A percentile compares a stretch with the other conserved stretches of the same genome.
Evolutionary conservation across 495 filamentous ascomycete genomes (phyloP).

Genomic region (Tuber aestivum): DNA sequence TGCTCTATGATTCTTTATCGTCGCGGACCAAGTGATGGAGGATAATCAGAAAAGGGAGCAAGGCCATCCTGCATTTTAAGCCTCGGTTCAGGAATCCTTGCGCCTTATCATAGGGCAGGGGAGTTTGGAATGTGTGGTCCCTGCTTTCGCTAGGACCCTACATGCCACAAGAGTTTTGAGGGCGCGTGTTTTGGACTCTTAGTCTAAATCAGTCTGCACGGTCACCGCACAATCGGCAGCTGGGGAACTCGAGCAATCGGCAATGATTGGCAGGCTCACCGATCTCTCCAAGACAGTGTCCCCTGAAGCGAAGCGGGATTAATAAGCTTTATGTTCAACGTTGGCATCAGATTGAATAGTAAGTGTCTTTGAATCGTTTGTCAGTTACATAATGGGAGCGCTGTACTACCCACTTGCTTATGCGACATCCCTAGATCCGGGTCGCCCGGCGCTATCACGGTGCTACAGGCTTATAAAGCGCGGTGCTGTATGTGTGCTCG

Average conservation of each 20-base stretch:
- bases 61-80: not conserved
- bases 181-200: not conserved
- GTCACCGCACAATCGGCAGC: not conserved
- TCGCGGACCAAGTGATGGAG: not conserved
- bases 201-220: not conserved
- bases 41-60: not conserved
- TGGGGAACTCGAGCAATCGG: not conserved
- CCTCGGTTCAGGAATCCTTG: not conserved
- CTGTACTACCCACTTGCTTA: not conserved
- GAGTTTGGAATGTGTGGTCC: not conserved
- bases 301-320: not conserved
- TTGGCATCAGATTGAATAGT: not conserved
- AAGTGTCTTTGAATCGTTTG: not conserved
- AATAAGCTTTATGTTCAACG: not conserved
- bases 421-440: not conserved
- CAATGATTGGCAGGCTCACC: not conserved
- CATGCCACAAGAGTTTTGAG: not conserved
- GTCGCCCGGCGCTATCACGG: not conserved
- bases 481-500: not conserved
- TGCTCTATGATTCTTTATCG: not conserved
- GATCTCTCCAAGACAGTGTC: not conserved
- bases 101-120: slow-evolving; percentile 1
- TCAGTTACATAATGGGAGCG: not conserved
- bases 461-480: not conserved
- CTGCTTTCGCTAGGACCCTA: not conserved